phyloP scores from a whole-genome alignment of 2,329 filamentous ascomycete genomes.

The Botrytis sinoallii region DNA sequence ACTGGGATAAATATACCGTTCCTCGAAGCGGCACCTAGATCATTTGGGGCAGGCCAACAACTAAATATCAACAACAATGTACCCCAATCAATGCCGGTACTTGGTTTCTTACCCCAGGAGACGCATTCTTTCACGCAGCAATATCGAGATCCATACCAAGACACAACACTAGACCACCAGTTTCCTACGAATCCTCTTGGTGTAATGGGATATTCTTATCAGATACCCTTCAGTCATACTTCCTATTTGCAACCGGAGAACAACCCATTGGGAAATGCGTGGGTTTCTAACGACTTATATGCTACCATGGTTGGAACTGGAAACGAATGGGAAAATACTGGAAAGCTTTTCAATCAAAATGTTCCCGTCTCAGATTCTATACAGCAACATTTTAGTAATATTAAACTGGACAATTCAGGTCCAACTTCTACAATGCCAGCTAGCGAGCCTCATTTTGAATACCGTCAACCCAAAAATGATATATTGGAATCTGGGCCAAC shows the following conservation, averaged over 20 bases:
- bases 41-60: neutral
- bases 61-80: neutral
- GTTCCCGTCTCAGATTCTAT: conserved; percentile 3
- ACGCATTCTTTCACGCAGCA: conserved; percentile 1
- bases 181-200: conserved; percentile 1
- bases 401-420: neutral
- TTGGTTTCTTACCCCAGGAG: neutral
- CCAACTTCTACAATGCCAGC: neutral
- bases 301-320: conserved; percentile 30
- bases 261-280: conserved; percentile 20
- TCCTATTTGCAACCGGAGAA: conserved; percentile 18
- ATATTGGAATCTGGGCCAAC: neutral
- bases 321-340: conserved; percentile 24
- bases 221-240: neutral
- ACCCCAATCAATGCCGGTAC: neutral
- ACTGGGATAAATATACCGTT: neutral
- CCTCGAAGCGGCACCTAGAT: neutral
- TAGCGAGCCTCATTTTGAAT: neutral
- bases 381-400: neutral
- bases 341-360: conserved; percentile 17
- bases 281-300: conserved; percentile 33
- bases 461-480: neutral
- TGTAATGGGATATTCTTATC: neutral
- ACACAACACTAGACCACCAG: neutral
- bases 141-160: conserved; percentile 8